These are phyloP conservation scores for Cicer cuneatum DNA, from an alignment of 306 rosid genomes.

Conservation along the genomic window DNA sequence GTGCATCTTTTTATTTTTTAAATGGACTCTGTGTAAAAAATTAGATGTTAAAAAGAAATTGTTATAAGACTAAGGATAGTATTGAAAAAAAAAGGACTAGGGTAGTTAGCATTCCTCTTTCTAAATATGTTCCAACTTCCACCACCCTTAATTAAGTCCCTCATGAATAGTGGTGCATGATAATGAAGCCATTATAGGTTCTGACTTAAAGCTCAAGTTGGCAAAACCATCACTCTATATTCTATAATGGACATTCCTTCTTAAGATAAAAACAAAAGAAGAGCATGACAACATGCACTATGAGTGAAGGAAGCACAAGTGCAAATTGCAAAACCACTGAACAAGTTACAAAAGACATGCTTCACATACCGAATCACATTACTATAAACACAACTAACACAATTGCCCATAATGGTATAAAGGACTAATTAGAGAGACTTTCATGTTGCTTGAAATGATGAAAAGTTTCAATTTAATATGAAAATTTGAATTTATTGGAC, in stretches of 20 bases:
- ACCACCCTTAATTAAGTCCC: conserved; percentile 16
- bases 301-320: conserved; percentile 43
- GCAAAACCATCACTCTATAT: conserved; percentile 33
- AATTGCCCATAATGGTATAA: conserved; percentile 50
- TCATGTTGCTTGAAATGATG: conserved; percentile 50
- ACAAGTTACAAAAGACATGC: conserved; percentile 48
- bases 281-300: conserved; percentile 55
- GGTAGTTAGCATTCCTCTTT: too few relatives aligned
- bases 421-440: conserved; percentile 45
- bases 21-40: too few relatives aligned
- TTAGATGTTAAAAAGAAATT: too few relatives aligned
- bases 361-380: conserved; percentile 46
- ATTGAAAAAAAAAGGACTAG: too few relatives aligned
- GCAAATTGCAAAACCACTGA: conserved; percentile 52
- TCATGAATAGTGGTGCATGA: conserved; percentile 24
- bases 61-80: too few relatives aligned
- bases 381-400: conserved; percentile 44
- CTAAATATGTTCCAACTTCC: not conserved
- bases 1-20: too few relatives aligned
- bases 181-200: conserved; percentile 36
- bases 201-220: conserved; percentile 49
- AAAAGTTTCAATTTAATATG: conserved; percentile 37
- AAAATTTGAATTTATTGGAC: conserved; percentile 41
- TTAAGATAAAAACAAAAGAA: conserved; percentile 48
- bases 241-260: conserved; percentile 44